Evolutionary conservation across 495 filamentous ascomycete species (phyloP).

Genomic region (Trichocladium uniseriatum): DNA sequence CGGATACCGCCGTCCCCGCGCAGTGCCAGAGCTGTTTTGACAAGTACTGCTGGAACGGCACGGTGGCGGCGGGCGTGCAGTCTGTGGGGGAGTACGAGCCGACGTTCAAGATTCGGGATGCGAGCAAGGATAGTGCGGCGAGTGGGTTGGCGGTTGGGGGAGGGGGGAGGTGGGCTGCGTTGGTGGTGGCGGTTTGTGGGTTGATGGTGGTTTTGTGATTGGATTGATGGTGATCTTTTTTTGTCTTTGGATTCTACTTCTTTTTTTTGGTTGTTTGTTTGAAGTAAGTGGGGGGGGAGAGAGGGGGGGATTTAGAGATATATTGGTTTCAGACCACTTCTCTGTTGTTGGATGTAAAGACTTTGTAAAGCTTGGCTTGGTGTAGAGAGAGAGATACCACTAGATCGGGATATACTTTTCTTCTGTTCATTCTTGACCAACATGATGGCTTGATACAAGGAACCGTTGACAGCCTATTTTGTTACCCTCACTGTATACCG

Average conservation of each 20-base stretch:
- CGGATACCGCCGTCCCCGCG: constrained; percentile 50
- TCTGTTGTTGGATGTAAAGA: too few species aligned
- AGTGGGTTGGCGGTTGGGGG: neutral
- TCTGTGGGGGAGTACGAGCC: constrained; percentile 24
- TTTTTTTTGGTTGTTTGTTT: too few species aligned
- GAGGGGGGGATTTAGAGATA: neutral
- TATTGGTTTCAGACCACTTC: too few species aligned
- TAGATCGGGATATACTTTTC: neutral
- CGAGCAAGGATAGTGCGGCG: neutral
- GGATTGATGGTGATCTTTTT: neutral
- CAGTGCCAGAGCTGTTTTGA: constrained; percentile 67
- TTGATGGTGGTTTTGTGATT: constrained; percentile 1
- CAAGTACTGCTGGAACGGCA: constrained; percentile 85
- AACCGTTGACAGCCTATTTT: too few species aligned
- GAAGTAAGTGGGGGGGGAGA: too few species aligned
- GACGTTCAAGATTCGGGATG: constrained; percentile 18
- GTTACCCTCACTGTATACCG: too few species aligned
- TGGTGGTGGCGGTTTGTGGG: constrained; percentile 5
- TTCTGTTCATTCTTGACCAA: too few species aligned
- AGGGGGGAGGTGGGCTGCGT: neutral
- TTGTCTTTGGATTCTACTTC: too few species aligned
- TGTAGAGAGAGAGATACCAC: neutral
- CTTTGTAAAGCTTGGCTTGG: neutral
- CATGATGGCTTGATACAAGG: too few species aligned
- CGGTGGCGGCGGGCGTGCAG: constrained; percentile 32